Evolutionary conservation across 129 eudicot genomes (phyloP).

Genomic region (Flaveria trinervia): DNA sequence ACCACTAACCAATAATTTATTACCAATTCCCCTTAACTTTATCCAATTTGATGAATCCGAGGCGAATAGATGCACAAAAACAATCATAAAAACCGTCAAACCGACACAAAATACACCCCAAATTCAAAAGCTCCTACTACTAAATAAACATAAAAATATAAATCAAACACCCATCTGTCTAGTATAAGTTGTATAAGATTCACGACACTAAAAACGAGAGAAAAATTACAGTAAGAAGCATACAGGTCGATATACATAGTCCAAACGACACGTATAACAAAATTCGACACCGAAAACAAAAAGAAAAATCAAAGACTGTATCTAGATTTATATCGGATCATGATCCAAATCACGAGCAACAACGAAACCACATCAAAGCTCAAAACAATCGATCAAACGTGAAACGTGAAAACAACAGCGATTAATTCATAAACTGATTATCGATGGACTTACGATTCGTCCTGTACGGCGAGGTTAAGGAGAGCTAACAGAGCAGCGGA

Average conservation of each 20-base stretch:
- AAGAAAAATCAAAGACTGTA: no score
- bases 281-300: no score
- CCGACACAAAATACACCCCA: conserved; percentile 27
- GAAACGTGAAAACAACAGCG: background rate
- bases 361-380: background rate
- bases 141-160: no score
- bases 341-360: conserved; percentile 3
- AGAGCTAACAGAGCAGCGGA: conserved; percentile 82
- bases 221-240: no score
- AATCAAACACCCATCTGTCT: no score
- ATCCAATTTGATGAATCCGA: conserved; percentile 40
- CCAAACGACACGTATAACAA: no score
- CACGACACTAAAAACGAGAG: no score
- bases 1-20: conserved; percentile 23
- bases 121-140: background rate
- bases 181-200: no score
- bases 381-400: background rate
- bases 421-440: no score
- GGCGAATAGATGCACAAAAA: conserved; percentile 20
- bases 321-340: no score
- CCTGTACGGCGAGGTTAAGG: conserved; percentile 94
- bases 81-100: conserved; percentile 31
- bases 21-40: background rate
- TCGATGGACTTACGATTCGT: conserved; percentile 59
- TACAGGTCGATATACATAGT: no score